These are phyloP conservation scores for Ceratobasidium sp. DNA, from an alignment of 1,284 basidiomycete species.

Conservation along the genomic window DNA sequence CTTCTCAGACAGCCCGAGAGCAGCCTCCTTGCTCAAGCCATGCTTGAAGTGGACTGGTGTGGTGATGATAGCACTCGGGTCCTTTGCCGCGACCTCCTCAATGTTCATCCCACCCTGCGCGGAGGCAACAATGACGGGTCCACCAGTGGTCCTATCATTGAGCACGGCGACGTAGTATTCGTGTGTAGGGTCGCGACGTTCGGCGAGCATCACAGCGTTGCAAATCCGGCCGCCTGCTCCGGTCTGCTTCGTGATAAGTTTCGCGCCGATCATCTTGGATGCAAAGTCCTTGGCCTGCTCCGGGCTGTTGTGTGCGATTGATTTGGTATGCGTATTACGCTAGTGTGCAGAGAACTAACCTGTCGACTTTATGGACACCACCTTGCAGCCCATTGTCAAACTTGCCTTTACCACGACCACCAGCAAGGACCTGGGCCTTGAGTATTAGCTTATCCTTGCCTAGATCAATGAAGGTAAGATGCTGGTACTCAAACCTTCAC, in stretches of 20 bases:
- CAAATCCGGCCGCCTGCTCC: constrained; percentile 93
- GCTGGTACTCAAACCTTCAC: constrained; percentile 53
- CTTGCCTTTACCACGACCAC: constrained; percentile 98
- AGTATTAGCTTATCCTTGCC: constrained; percentile 86
- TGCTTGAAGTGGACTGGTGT: constrained; percentile 91
- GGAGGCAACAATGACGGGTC: constrained; percentile 95
- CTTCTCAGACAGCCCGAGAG: constrained; percentile 86
- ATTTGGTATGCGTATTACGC: not conserved
- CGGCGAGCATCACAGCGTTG: constrained; percentile 99
- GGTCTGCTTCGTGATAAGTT: constrained; percentile 99
- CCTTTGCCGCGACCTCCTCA: constrained; percentile 99
- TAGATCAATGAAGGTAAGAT: constrained; percentile 47
- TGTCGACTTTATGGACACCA: constrained; percentile 95
- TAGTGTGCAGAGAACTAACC: constrained; percentile 66
- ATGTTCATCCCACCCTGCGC: constrained; percentile 98
- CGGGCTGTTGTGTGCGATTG: constrained; percentile 68
- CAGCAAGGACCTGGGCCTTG: constrained; percentile 99
- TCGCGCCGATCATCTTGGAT: constrained; percentile 93
- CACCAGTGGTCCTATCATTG: constrained; percentile 92
- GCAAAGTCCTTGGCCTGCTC: constrained; percentile 92
- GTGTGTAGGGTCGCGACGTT: constrained; percentile 92
- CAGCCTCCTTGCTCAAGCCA: constrained; percentile 82
- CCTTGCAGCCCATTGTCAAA: constrained; percentile 98
- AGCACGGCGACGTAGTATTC: constrained; percentile 99
- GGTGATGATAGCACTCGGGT: constrained; percentile 96